A percentile compares a stretch with the other conserved stretches of the same genome.
Conservation (phyloP, 1,139 yeast species). For the Saccharomycopsis hybrid region DNA sequence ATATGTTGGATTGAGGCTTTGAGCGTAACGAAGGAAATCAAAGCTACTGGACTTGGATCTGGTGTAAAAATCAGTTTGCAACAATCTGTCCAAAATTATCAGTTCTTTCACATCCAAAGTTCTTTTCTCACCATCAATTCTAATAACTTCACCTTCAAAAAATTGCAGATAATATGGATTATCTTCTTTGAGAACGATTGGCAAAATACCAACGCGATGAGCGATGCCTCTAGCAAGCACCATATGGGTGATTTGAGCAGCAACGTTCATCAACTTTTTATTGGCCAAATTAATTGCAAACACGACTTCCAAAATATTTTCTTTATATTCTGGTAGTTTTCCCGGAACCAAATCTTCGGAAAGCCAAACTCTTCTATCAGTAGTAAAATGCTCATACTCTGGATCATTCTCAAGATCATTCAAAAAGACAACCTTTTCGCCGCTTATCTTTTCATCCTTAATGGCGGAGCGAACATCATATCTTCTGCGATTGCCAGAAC, state of each 20-base stretch:
- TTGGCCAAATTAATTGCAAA: conserved; percentile 63
- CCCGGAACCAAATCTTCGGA: conserved; percentile 45
- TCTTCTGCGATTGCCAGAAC: conserved; percentile 27
- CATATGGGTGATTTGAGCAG: conserved; percentile 44
- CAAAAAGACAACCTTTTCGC: conserved; percentile 56
- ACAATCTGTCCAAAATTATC: conserved; percentile 12
- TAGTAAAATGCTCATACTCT: conserved; percentile 42
- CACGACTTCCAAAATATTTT: conserved; percentile 71
- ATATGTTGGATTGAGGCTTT: conserved; percentile 1
- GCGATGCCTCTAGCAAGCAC: conserved; percentile 58
- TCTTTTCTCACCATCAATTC: conserved; percentile 1
- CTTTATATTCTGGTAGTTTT: conserved; percentile 61
- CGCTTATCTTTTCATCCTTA: conserved; percentile 28
- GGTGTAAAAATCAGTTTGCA: conserved; percentile 15
- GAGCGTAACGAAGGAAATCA: conserved; percentile 1
- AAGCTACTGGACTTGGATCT: background rate
- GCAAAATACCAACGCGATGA: conserved; percentile 76
- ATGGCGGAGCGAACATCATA: conserved; percentile 28
- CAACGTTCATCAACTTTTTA: conserved; percentile 39
- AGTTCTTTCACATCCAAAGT: conserved; percentile 10
- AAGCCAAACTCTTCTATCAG: conserved; percentile 36
- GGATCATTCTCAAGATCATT: conserved; percentile 69
- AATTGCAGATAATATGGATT: conserved; percentile 12
- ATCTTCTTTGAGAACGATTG: conserved; percentile 33
- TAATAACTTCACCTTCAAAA: background rate